A percentile compares a stretch with the other conserved stretches of the same genome.
Conservation (phyloP, 768 basidiomycete species). For the Lactarius evosmus region DNA sequence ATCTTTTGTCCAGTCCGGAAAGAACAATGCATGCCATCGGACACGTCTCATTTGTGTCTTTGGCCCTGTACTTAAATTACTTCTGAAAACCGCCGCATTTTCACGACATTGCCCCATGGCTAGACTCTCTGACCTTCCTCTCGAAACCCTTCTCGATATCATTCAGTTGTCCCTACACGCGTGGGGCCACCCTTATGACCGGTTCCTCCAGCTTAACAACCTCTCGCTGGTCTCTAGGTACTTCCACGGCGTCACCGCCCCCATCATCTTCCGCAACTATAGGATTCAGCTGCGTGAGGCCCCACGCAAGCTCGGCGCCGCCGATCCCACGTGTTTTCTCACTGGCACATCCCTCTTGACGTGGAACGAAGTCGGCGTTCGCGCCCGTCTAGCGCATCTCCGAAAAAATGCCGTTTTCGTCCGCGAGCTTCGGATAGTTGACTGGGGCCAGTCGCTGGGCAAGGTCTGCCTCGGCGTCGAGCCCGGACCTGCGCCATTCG, state of each 20-base stretch:
- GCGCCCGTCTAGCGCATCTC: conserved; percentile 4
- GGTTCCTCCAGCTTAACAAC: background rate
- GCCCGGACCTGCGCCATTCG: conserved; percentile 4
- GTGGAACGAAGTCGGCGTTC: background rate
- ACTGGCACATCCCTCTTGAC: background rate
- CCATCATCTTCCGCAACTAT: background rate
- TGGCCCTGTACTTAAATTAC: background rate
- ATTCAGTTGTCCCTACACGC: background rate
- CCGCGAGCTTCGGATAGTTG: conserved; percentile 10
- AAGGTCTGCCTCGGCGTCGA: background rate
- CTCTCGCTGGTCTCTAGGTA: conserved; percentile 1
- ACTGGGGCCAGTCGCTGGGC: background rate
- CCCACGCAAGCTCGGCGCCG: background rate
- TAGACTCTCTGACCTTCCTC: conserved; percentile 7
- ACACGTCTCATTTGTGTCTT: conserved; percentile 1
- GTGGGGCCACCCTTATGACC: background rate
- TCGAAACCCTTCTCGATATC: conserved; percentile 10
- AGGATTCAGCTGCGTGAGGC: conserved; percentile 8
- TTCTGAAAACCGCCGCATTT: background rate
- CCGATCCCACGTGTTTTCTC: background rate
- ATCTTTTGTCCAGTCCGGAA: background rate
- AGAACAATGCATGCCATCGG: background rate
- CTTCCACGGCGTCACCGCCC: background rate
- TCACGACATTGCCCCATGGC: background rate
- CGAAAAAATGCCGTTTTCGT: background rate